Evolutionary conservation across 164 flowering plant genomes (phyloP), one percentile per base, ranked within the genome.

Genomic region (Umbellularia californica): DNA sequence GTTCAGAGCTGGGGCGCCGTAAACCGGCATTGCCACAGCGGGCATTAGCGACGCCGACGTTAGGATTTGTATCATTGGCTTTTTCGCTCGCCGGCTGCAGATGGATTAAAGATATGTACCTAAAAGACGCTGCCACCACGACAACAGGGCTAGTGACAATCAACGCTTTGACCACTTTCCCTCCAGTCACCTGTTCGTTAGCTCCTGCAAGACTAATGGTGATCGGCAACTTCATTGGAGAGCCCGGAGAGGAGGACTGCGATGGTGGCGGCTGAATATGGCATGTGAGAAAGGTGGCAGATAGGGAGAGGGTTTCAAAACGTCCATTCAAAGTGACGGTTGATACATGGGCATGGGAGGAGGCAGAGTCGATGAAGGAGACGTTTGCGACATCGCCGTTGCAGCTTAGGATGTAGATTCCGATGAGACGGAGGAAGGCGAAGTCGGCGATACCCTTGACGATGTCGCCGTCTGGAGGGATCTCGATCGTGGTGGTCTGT

Each of bases 371-470:
- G 47, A 81, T 84, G 63, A 90, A 85, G 2, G 85, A 77, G 60
- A 89, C 86, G 78, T 85, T 83, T 5, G 90, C 68, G 2, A 90
- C 88, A 12, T 83, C 65, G 17, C 91, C 93, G 52, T 78, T 63
- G 1, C 84, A 89, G 76, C 76, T 85, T 17, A 89, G 55, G 6
- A 86, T 64, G 72, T 75, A 72, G 50, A 90, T 71, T 47, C 86
- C 84, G 17, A 79, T 58, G 72, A 68, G 77, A 74, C 82, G 73
- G 58, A 81, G 70, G 17, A 81, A 77, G 1, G 85, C 77, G 64
- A 80, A 85, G 62, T n/a, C 50, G 28, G 73, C 77, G 64, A 79
- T 66, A 69, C 75, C 33, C 22, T 88, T 88, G 68, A 90, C 76
- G 55, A 88, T 24, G 73, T 90, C 89, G 22, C 75, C 47, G 0